These are phyloP conservation scores for Spongiforma sp. DNA, from an alignment of 1,284 basidiomycete species.

Conservation along the genomic window DNA sequence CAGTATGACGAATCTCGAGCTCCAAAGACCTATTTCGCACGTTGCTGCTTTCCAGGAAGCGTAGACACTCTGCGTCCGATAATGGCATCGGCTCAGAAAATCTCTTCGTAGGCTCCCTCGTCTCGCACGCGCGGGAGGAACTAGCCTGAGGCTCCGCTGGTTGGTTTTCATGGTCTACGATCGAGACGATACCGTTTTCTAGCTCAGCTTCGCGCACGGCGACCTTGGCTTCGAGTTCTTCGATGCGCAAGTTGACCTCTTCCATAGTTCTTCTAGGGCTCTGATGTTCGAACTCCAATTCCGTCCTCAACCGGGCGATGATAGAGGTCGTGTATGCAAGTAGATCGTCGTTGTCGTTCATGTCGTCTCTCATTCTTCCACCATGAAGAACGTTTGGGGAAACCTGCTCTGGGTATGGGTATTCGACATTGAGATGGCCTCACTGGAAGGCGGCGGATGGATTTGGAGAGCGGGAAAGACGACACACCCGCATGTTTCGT, in stretches of 20 bases:
- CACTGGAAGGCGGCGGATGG: conserved; percentile 20
- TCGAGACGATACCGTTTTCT: conserved; percentile 39
- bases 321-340: conserved; percentile 48
- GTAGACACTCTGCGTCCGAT: conserved; percentile 46
- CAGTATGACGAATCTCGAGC: conserved; percentile 48
- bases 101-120: not conserved
- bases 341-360: conserved; percentile 23
- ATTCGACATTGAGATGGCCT: conserved; percentile 27
- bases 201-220: conserved; percentile 62
- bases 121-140: not conserved
- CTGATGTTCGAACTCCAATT: conserved; percentile 51
- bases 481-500: conserved; percentile 49
- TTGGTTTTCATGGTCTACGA: conserved; percentile 4
- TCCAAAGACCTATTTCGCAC: conserved; percentile 51
- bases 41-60: conserved; percentile 44
- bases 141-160: not conserved
- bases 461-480: conserved; percentile 24
- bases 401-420: conserved; percentile 25
- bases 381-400: not conserved
- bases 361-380: not conserved
- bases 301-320: conserved; percentile 47
- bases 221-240: conserved; percentile 56
- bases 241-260: conserved; percentile 47
- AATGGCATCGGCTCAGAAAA: conserved; percentile 24
- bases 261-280: conserved; percentile 47